Conservation (phyloP, 2,329 filamentous ascomycete species). For the Beauveria pseudobassiana region DNA sequence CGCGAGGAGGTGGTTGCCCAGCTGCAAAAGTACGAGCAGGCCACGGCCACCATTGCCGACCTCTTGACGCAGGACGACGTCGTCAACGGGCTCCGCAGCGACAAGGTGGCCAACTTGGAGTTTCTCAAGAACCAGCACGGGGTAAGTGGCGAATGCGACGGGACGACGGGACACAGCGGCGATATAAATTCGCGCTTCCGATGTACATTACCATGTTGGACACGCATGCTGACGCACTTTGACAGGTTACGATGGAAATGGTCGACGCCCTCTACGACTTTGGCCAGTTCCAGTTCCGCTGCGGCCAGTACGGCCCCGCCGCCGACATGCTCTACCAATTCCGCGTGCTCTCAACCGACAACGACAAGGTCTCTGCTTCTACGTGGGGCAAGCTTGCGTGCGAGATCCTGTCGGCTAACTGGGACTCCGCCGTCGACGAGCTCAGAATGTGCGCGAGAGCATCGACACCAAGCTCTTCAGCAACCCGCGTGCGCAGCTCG, state of each 20-base stretch:
- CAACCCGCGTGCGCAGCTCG: constrained; percentile 90
- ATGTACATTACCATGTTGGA: no score
- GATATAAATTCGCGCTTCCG: no score
- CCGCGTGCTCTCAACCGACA: constrained; percentile 94
- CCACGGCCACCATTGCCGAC: constrained; percentile 81
- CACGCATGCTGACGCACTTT: no score
- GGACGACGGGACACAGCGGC: no score
- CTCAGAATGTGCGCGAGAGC: constrained; percentile 78
- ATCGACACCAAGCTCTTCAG: constrained; percentile 95
- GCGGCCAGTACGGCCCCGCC: constrained; percentile 84
- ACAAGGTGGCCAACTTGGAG: constrained; percentile 98
- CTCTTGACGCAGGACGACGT: constrained; percentile 84
- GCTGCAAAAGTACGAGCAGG: constrained; percentile 76
- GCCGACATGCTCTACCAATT: constrained; percentile 95
- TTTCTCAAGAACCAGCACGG: constrained; percentile 95
- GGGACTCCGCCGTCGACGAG: constrained; percentile 90
- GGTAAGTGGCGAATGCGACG: constrained; percentile 40
- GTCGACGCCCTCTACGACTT: constrained; percentile 93
- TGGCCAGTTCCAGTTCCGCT: constrained; percentile 96
- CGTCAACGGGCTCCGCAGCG: constrained; percentile 80
- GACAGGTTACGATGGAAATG: constrained; percentile 80
- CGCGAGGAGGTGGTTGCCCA: constrained; percentile 79
- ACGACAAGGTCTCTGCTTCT: constrained; percentile 91
- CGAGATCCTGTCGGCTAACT: constrained; percentile 91
- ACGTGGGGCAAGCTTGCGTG: constrained; percentile 98